Percentiles rank a stretch among this genome's conserved stretches.
Evolutionary conservation across 192 early-diverging fungal genomes (phyloP).

Genomic region (Gamsiella multidivaricata): DNA sequence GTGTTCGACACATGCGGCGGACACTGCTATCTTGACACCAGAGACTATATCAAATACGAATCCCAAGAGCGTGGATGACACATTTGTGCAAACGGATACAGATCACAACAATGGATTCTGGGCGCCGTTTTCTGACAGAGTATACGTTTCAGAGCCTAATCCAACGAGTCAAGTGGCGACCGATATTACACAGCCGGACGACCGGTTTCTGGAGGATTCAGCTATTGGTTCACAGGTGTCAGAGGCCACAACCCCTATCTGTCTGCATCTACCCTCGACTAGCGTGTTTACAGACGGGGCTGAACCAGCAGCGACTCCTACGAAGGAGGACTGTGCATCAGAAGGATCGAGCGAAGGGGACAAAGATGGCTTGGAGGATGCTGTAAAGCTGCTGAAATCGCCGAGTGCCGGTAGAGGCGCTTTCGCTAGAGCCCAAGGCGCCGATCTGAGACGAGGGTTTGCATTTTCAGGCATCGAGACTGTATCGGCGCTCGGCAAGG

Average conservation of each 20-base stretch:
- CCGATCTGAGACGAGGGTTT: neutral
- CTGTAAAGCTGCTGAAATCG: slow-evolving; percentile 30
- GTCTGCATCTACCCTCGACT: neutral
- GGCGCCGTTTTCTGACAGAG: slow-evolving; percentile 4
- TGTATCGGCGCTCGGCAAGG: neutral
- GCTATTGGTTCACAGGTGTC: neutral
- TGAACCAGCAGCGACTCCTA: neutral
- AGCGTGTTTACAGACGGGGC: neutral
- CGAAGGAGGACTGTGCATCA: neutral
- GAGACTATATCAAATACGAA: neutral
- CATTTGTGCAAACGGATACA: neutral
- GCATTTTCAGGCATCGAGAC: too few relatives aligned
- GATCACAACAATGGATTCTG: neutral
- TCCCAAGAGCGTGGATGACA: neutral
- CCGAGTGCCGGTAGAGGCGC: slow-evolving; percentile 38
- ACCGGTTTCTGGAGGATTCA: slow-evolving; percentile 19
- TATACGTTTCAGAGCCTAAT: neutral
- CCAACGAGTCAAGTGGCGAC: slow-evolving; percentile 21
- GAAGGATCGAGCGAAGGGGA: slow-evolving; percentile 25
- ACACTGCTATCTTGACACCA: neutral
- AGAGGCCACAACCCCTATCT: slow-evolving; percentile 16
- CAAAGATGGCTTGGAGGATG: slow-evolving; percentile 18
- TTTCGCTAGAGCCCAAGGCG: slow-evolving; percentile 16
- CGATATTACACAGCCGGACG: slow-evolving; percentile 46
- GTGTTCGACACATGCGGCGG: neutral